phyloP scores from a whole-genome alignment of 805 yeast genomes.

The Schwanniomyces vanrijiae region DNA sequence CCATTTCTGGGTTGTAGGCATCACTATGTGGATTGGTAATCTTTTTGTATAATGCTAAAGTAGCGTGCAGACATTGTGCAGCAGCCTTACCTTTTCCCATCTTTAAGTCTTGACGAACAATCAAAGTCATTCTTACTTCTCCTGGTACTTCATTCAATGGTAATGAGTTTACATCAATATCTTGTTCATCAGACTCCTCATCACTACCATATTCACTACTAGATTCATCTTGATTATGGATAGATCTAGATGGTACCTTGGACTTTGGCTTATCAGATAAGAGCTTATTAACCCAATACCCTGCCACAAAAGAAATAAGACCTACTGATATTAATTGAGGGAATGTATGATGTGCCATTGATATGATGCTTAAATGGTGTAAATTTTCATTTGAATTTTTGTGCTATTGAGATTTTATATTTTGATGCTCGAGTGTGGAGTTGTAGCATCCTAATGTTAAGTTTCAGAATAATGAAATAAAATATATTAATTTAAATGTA shows the following conservation, averaged over 20 bases:
- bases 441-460: too few species aligned
- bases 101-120: slow-evolving; percentile 82
- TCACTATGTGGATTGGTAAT: slow-evolving; percentile 53
- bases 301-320: slow-evolving; percentile 35
- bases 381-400: neutral
- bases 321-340: slow-evolving; percentile 33
- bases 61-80: slow-evolving; percentile 98
- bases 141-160: slow-evolving; percentile 69
- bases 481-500: too few species aligned
- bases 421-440: too few species aligned
- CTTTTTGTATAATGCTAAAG: slow-evolving; percentile 79
- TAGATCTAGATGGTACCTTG: neutral
- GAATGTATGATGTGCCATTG: slow-evolving; percentile 7
- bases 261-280: slow-evolving; percentile 1
- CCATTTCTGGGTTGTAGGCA: slow-evolving; percentile 60
- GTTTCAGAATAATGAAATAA: too few species aligned
- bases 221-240: neutral
- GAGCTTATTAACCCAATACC: slow-evolving; percentile 28
- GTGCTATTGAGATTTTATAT: neutral
- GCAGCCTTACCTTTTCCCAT: slow-evolving; percentile 97
- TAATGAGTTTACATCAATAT: slow-evolving; percentile 57
- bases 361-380: neutral
- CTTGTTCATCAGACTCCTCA: slow-evolving; percentile 50
- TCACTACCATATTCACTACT: neutral
- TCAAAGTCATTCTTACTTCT: slow-evolving; percentile 81